These are phyloP conservation scores for Ceratobasidium sp. DNA, from an alignment of 1,284 basidiomycete genomes.

Conservation along the genomic window DNA sequence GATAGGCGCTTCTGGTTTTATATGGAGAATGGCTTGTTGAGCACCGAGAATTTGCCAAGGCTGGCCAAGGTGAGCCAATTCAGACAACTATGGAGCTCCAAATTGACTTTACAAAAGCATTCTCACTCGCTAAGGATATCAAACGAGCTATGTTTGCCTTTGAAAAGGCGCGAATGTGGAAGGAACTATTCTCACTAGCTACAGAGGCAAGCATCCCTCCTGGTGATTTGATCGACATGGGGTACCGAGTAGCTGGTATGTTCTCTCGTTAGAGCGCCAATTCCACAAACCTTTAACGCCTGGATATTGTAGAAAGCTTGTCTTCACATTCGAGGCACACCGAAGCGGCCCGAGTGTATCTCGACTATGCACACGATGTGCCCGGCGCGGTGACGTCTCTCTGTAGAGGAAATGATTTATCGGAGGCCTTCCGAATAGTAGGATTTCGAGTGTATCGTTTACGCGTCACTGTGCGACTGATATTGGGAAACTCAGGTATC, in stretches of 20 bases:
- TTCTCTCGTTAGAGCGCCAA: constrained; percentile 36
- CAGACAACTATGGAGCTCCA: constrained; percentile 51
- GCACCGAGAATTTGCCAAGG: constrained; percentile 84
- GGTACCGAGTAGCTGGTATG: constrained; percentile 82
- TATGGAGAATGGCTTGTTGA: constrained; percentile 95
- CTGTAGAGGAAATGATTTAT: constrained; percentile 84
- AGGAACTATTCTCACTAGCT: constrained; percentile 89
- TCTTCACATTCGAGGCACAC: constrained; percentile 80
- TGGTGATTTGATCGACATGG: constrained; percentile 73
- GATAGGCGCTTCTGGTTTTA: constrained; percentile 73
- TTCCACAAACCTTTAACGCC: background rate
- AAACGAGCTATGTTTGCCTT: constrained; percentile 87
- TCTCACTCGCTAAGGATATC: constrained; percentile 73
- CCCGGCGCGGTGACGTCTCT: constrained; percentile 84
- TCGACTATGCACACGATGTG: constrained; percentile 88
- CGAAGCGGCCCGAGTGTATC: constrained; percentile 87
- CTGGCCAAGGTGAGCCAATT: constrained; percentile 75
- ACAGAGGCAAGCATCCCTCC: constrained; percentile 62
- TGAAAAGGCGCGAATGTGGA: constrained; percentile 90
- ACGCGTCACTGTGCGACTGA: constrained; percentile 14
- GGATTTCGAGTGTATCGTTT: constrained; percentile 46
- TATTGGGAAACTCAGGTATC: constrained; percentile 50
- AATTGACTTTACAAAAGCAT: constrained; percentile 66
- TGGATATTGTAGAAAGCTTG: constrained; percentile 75
- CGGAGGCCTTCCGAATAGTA: constrained; percentile 90